phyloP scores from a whole-genome alignment of 176 grass and related monocot species.

The Triticum urartu region DNA sequence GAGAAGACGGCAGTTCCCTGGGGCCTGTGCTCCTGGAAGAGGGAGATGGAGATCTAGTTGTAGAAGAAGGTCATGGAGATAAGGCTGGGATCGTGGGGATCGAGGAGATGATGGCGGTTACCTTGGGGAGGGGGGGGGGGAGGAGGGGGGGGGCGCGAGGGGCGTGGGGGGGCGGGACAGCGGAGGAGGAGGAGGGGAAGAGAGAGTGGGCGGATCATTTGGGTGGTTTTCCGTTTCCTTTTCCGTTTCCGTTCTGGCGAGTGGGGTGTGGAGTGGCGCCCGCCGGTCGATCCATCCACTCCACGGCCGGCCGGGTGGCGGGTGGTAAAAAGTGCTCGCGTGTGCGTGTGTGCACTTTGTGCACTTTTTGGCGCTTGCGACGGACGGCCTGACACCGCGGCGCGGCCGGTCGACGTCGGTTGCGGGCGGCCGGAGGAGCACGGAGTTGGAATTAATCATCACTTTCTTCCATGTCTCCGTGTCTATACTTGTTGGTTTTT shows the following conservation, averaged over 20 bases:
- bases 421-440: too few species aligned
- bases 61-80: neutral
- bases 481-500: too few species aligned
- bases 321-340: neutral
- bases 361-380: too few species aligned
- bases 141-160: conserved; percentile 15
- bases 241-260: neutral
- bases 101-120: neutral
- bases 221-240: neutral
- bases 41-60: neutral
- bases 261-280: neutral
- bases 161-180: conserved; percentile 30
- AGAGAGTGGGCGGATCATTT: conserved; percentile 28
- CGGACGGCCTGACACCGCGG: too few species aligned
- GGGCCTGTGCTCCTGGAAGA: neutral
- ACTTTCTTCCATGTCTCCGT: too few species aligned
- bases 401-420: too few species aligned
- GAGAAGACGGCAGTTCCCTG: neutral
- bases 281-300: neutral
- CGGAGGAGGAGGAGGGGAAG: neutral
- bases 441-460: too few species aligned
- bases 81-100: neutral
- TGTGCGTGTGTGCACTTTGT: too few species aligned
- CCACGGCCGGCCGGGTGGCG: neutral
- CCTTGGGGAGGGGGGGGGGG: neutral